A percentile compares a stretch with the other conserved stretches of the same genome.
These are phyloP conservation scores for Daldinia sp. DNA, from an alignment of 2,329 filamentous ascomycete genomes.

Conservation along the genomic window DNA sequence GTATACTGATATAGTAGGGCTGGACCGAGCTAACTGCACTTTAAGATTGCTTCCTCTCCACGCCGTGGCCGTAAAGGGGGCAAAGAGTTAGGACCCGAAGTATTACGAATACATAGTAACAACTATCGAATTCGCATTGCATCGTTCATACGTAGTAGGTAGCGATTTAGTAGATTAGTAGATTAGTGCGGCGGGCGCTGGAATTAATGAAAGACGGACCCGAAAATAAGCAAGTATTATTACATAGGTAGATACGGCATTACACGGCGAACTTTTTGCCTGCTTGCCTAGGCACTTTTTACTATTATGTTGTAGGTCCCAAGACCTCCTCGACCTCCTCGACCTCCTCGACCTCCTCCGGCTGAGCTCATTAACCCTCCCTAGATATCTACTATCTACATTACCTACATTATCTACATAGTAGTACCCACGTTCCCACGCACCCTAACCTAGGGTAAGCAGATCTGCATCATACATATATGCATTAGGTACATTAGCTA, in stretches of 20 bases:
- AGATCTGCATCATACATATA: conserved; percentile 6
- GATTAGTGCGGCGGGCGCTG: conserved; percentile 18
- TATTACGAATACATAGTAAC: conserved; percentile 15
- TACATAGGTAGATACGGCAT: not conserved
- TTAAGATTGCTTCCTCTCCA: conserved; percentile 36
- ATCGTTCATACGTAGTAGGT: conserved; percentile 17
- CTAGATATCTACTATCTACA: conserved; percentile 12
- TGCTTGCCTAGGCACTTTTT: not conserved
- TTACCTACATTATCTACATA: no score
- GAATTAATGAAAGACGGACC: conserved; percentile 22
- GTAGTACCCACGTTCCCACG: no score
- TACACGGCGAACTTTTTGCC: not conserved
- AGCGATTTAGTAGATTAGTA: conserved; percentile 19
- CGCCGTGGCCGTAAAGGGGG: conserved; percentile 25
- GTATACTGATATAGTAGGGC: conserved; percentile 16
- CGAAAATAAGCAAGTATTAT: conserved; percentile 22
- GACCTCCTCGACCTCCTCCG: not conserved
- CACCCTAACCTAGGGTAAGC: not conserved
- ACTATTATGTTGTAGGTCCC: not conserved
- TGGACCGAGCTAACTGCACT: conserved; percentile 36
- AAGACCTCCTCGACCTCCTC: not conserved
- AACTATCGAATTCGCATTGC: conserved; percentile 33
- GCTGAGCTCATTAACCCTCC: conserved; percentile 8
- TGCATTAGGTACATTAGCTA: not conserved
- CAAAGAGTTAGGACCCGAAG: conserved; percentile 12